Evolutionary conservation across 1,139 yeast genomes (phyloP).

Genomic region (Geotrichum fermentans): DNA sequence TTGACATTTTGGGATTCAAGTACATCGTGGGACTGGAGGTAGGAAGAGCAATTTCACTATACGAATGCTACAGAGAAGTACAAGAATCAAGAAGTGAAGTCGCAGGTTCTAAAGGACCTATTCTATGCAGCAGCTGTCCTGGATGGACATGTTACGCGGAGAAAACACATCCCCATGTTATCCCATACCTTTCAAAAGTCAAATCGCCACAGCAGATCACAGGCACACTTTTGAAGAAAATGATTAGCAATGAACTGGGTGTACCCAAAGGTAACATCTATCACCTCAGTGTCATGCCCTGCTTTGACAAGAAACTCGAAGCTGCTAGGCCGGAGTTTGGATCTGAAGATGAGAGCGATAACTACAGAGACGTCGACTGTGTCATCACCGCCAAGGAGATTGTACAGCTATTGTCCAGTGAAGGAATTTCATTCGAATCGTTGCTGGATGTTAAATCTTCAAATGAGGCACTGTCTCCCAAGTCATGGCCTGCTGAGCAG

Average conservation of each 20-base stretch:
- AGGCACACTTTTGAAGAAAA: conserved; percentile 65
- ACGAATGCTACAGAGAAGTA: conserved; percentile 56
- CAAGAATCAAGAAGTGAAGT: conserved; percentile 30
- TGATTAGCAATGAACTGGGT: conserved; percentile 42
- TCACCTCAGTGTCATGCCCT: conserved; percentile 89
- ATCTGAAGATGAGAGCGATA: conserved; percentile 34
- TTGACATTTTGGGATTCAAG: conserved; percentile 58
- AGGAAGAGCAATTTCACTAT: conserved; percentile 68
- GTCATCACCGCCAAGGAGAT: conserved; percentile 89
- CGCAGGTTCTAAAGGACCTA: conserved; percentile 36
- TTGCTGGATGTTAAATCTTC: conserved; percentile 15
- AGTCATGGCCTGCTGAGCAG: conserved; percentile 55
- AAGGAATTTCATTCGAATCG: conserved; percentile 29
- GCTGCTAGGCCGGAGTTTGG: conserved; percentile 76
- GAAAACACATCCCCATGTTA: conserved; percentile 83
- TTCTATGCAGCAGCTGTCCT: conserved; percentile 73
- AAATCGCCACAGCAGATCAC: conserved; percentile 94
- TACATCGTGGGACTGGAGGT: conserved; percentile 80
- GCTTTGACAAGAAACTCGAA: conserved; percentile 93
- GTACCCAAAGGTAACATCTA: conserved; percentile 46
- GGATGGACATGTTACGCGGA: conserved; percentile 97
- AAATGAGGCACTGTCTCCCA: conserved; percentile 42
- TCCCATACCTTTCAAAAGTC: conserved; percentile 53
- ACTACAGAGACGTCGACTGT: conserved; percentile 72
- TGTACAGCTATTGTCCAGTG: conserved; percentile 51